A percentile compares a stretch with the other conserved stretches of the same genome.
Evolutionary conservation across 2,329 filamentous ascomycete species (phyloP).

Genomic region (Clarireedia monteithiana): DNA sequence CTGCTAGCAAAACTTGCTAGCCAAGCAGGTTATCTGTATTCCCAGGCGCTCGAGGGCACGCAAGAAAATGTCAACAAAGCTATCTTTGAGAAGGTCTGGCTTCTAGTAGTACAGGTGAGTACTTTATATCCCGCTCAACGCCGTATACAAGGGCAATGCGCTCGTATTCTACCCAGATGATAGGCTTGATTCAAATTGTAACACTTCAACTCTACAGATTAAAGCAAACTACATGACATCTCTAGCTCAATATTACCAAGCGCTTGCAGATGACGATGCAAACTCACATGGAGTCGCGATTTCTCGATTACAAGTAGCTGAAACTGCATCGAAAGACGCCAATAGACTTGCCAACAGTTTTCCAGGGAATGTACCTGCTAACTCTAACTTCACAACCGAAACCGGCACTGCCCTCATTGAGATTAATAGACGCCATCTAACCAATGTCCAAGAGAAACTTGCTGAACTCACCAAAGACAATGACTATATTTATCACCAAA

Average conservation of each 20-base stretch:
- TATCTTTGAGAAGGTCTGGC: conserved; percentile 92
- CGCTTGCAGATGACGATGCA: conserved; percentile 80
- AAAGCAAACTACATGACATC: conserved; percentile 81
- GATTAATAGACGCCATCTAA: conserved; percentile 73
- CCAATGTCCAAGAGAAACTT: conserved; percentile 75
- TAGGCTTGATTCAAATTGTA: not conserved
- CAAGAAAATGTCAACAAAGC: conserved; percentile 88
- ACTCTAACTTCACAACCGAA: conserved; percentile 76
- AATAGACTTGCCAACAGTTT: conserved; percentile 70
- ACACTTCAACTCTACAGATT: conserved; percentile 36
- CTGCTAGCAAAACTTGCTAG: conserved; percentile 88
- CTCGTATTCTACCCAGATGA: not conserved
- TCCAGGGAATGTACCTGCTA: conserved; percentile 69
- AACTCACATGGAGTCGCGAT: conserved; percentile 82
- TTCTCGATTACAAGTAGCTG: conserved; percentile 72
- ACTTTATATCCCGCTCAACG: not conserved
- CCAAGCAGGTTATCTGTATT: conserved; percentile 82
- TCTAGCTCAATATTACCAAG: conserved; percentile 89
- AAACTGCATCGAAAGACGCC: conserved; percentile 71
- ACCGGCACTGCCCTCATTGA: conserved; percentile 68
- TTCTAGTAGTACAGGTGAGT: conserved; percentile 68
- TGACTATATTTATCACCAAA: conserved; percentile 96
- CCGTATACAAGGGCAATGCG: not conserved
- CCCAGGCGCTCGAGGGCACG: conserved; percentile 79
- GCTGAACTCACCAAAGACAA: conserved; percentile 79